Evolutionary conservation across 2,329 filamentous ascomycete species (phyloP).

Genomic region (Dothidotthia symphoricarpi): DNA sequence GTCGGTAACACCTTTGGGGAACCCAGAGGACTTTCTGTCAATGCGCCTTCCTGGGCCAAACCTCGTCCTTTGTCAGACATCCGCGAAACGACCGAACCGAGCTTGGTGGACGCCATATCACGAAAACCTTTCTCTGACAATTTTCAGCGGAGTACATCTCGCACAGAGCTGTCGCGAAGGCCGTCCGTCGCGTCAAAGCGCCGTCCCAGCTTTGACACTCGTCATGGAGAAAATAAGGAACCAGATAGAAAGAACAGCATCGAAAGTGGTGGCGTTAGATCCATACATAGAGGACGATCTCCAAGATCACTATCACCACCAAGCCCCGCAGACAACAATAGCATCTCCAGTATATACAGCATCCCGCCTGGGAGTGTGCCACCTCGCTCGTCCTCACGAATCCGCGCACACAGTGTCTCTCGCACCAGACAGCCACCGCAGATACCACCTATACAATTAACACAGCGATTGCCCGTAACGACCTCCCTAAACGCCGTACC

Average conservation of each 20-base stretch:
- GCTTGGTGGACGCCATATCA: conserved; percentile 42
- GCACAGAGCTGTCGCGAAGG: conserved; percentile 32
- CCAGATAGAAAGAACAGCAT: conserved; percentile 29
- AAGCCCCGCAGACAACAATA: conserved; percentile 37
- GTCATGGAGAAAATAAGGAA: conserved; percentile 29
- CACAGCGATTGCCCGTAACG: conserved; percentile 15
- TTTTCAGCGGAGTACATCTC: conserved; percentile 25
- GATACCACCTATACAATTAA: conserved; percentile 14
- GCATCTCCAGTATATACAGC: conserved; percentile 47
- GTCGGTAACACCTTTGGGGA: conserved; percentile 25
- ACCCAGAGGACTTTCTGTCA: conserved; percentile 23
- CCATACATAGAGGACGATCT: conserved; percentile 22
- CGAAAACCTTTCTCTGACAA: conserved; percentile 26
- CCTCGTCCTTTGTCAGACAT: conserved; percentile 51
- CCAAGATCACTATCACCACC: conserved; percentile 37
- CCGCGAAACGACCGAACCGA: conserved; percentile 51
- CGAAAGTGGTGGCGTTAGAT: conserved; percentile 30
- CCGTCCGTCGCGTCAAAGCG: conserved; percentile 31
- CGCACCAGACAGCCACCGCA: conserved; percentile 18
- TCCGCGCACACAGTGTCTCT: conserved; percentile 27
- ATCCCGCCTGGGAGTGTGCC: conserved; percentile 48
- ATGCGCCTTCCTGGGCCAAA: conserved; percentile 34
- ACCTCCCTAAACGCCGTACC: conserved; percentile 16
- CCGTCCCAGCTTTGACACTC: conserved; percentile 32
- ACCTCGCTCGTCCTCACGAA: conserved; percentile 47